A percentile compares a stretch with the other conserved stretches of the same genome.
These are phyloP conservation scores for Kodamaea ohmeri DNA, from an alignment of 1,139 yeast species.

Conservation along the genomic window DNA sequence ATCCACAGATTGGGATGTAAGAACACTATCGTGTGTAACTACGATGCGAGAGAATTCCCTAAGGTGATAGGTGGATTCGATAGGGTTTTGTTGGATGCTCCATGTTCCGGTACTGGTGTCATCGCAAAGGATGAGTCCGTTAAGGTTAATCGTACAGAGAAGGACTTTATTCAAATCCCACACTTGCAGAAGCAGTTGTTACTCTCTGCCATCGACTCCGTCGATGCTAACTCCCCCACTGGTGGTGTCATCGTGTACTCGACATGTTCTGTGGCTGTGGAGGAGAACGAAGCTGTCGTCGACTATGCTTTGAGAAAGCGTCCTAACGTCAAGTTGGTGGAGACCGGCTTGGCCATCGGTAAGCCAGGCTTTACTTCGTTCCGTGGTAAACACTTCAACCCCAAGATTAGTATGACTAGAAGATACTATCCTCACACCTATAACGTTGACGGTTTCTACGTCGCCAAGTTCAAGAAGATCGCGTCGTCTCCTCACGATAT, in stretches of 20 bases:
- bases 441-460: conserved; percentile 97
- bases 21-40: conserved; percentile 93
- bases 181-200: conserved; percentile 93
- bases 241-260: conserved; percentile 97
- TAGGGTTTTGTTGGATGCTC: conserved; percentile 92
- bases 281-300: conserved; percentile 98
- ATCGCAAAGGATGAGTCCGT: conserved; percentile 96
- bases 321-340: conserved; percentile 93
- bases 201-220: conserved; percentile 94
- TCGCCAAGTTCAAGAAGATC: conserved; percentile 91
- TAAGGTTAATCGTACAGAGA: conserved; percentile 89
- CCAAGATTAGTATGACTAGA: conserved; percentile 75
- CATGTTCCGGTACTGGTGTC: conserved; percentile 99
- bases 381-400: conserved; percentile 89
- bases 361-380: conserved; percentile 92
- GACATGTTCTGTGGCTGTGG: conserved; percentile 97
- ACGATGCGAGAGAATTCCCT: conserved; percentile 98
- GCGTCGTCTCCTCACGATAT: conserved; percentile 83
- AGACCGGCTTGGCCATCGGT: conserved; percentile 91
- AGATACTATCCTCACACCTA: conserved; percentile 98
- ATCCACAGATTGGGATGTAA: conserved; percentile 96
- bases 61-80: conserved; percentile 98
- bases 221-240: conserved; percentile 83
- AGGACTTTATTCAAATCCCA: conserved; percentile 95
- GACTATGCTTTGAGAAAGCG: conserved; percentile 95